Percentiles rank a stretch among this genome's conserved stretches.
phyloP scores from a whole-genome alignment of 2,329 filamentous ascomycete species.

The Penicillium sp. region DNA sequence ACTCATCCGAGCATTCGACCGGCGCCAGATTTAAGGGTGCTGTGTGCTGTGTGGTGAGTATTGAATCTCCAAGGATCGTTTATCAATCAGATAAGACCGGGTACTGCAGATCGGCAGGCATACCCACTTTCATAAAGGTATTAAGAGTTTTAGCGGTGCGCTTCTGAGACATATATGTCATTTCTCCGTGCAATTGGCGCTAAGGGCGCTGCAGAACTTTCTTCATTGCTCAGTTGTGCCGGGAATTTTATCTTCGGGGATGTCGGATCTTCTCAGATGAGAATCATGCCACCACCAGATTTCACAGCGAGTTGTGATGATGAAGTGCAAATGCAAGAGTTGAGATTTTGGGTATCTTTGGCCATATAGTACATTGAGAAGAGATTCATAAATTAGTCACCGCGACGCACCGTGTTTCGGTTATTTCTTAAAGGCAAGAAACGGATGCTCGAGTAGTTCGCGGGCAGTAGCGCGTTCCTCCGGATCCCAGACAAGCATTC shows the following conservation, averaged over 20 bases:
- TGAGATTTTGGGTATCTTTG: background rate
- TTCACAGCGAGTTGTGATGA: background rate
- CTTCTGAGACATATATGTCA: background rate
- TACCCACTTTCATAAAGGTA: background rate
- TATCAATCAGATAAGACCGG: background rate
- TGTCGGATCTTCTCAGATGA: background rate
- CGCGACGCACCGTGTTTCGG: background rate
- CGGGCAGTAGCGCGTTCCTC: conserved; percentile 41
- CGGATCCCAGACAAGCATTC: conserved; percentile 43
- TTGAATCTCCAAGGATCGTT: no score
- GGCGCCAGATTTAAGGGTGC: no score
- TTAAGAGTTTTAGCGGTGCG: background rate
- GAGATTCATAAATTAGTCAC: background rate
- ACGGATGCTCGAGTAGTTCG: conserved; percentile 42
- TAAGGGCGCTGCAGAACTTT: background rate
- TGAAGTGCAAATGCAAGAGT: background rate
- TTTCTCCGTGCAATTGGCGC: background rate
- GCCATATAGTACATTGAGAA: background rate
- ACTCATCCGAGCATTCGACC: no score
- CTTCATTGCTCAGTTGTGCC: no score
- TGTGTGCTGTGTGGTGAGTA: no score
- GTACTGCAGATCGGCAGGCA: background rate
- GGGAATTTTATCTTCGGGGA: no score
- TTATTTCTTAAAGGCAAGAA: conserved; percentile 21
- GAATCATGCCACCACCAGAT: background rate